Evolutionary conservation across 257 asterid species (phyloP), one percentile per base, ranked within the genome.

Genomic region (Petunia secreta): DNA sequence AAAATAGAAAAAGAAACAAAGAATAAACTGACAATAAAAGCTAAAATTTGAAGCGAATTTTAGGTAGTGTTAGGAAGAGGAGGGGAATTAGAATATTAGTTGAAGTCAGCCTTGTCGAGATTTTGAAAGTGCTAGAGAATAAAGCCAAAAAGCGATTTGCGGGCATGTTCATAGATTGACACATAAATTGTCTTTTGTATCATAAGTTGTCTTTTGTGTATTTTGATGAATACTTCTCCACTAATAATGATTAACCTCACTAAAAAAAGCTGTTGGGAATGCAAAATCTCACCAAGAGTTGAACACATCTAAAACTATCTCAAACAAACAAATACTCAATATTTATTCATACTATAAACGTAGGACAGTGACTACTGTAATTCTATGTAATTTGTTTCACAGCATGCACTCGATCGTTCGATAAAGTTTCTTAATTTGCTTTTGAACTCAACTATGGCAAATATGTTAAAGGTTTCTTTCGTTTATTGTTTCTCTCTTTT

Each of bases 81-180:
- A 59, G 44, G 53, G 3, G 57, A 4, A 66, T 66, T 78, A 78
- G 57, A 69, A 79, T 38, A 63, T 52, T 73, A 37, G 62, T 80
- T 66, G 78, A 80, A 80, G 63, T 58, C 60, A 59, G 76, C 37
- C 71, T 36, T 80, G 11, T 80, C 54, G 63, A 39, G 75, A 37
- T 52, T 40, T 59, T 58, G 48, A 44, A 59, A 58, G 43, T 13
- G 60, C 60, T 44, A 59, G 58, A 43, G 68, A 46, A 73, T 36
- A 80, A 38, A 73, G 80, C 83, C 78, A 68, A 68, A 80, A 80
- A 65, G 82, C 37, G 11, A 60, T 77, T 71, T 71, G 77, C 2
- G 6, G 6, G 34, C 77, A 71, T 34, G 59, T 71, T 48, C 77
- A 48, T 3, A 4, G 11, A 71, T 71, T 71, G 11, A 71, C 60